Evolutionary conservation across 768 basidiomycete genomes (phyloP).

Genomic region (Rhizopogon salebrosus): DNA sequence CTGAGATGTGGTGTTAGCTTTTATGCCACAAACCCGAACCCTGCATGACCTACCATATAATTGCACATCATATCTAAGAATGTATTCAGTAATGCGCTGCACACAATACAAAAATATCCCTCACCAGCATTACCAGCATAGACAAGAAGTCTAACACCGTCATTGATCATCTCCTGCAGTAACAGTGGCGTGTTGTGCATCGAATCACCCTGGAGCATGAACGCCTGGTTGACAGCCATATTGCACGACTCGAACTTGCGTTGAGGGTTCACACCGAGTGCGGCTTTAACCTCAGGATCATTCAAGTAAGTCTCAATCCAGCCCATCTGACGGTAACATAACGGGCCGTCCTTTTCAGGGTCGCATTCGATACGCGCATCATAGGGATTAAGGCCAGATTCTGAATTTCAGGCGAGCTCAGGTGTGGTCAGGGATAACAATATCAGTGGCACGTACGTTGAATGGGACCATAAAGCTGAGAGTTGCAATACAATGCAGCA

Average conservation of each 20-base stretch:
- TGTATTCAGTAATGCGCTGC: conserved; percentile 9
- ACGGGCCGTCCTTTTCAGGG: conserved; percentile 56
- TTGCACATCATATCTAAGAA: conserved; percentile 81
- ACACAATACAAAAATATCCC: conserved; percentile 12
- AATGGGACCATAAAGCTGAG: conserved; percentile 65
- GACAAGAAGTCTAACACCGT: conserved; percentile 78
- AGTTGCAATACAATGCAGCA: conserved; percentile 75
- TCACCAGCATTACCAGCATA: conserved; percentile 84
- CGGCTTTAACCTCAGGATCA: conserved; percentile 65
- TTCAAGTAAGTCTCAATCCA: conserved; percentile 94
- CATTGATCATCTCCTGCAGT: conserved; percentile 75
- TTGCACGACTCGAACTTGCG: conserved; percentile 69
- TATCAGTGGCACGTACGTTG: conserved; percentile 48
- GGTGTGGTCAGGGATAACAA: background rate
- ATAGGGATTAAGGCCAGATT: conserved; percentile 81
- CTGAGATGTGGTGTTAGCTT: conserved; percentile 25
- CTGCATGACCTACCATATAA: conserved; percentile 53
- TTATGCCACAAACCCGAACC: background rate
- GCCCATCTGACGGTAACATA: conserved; percentile 75
- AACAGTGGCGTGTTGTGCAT: conserved; percentile 78
- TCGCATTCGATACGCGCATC: conserved; percentile 81
- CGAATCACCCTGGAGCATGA: conserved; percentile 78
- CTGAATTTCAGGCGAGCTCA: conserved; percentile 29
- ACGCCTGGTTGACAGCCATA: conserved; percentile 75
- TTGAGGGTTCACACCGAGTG: conserved; percentile 64